Percentiles rank a stretch among this genome's conserved stretches.
Conservation (phyloP, 371 early-diverging fungal genomes). For the Sporodiniella umbellata region DNA sequence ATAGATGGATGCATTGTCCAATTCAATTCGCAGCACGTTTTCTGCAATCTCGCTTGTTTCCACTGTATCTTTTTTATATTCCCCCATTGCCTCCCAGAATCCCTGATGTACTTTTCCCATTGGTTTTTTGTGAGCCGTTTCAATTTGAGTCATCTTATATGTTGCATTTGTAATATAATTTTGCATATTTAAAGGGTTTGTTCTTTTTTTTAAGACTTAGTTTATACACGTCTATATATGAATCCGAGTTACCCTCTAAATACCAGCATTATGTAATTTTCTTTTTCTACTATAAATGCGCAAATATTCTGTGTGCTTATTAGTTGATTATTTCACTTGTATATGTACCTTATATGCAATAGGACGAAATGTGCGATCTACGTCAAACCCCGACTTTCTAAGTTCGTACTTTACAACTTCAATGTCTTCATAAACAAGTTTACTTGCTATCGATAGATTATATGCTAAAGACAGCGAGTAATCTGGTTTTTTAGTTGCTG, state of each 20-base stretch:
- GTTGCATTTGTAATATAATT: constrained; percentile 59
- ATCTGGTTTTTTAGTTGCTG: constrained; percentile 23
- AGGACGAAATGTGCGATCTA: constrained; percentile 49
- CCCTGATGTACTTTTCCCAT: constrained; percentile 62
- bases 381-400: constrained; percentile 51
- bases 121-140: constrained; percentile 35
- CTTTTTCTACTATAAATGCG: constrained; percentile 59
- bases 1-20: constrained; percentile 35
- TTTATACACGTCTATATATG: too few relatives aligned
- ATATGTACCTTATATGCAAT: constrained; percentile 61
- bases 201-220: constrained; percentile 26
- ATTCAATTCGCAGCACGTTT: constrained; percentile 27
- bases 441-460: constrained; percentile 52
- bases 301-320: constrained; percentile 55
- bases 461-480: constrained; percentile 55
- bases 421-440: constrained; percentile 57
- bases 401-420: constrained; percentile 55
- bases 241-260: constrained; percentile 62
- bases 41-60: background rate
- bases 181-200: constrained; percentile 61
- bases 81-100: constrained; percentile 60
- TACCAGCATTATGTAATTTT: constrained; percentile 55
- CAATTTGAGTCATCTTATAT: constrained; percentile 41
- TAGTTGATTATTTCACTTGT: too few relatives aligned
- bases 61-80: constrained; percentile 19